Conservation (phyloP, 108 stramenopile genomes). For the Stephanodiscus triporus region DNA sequence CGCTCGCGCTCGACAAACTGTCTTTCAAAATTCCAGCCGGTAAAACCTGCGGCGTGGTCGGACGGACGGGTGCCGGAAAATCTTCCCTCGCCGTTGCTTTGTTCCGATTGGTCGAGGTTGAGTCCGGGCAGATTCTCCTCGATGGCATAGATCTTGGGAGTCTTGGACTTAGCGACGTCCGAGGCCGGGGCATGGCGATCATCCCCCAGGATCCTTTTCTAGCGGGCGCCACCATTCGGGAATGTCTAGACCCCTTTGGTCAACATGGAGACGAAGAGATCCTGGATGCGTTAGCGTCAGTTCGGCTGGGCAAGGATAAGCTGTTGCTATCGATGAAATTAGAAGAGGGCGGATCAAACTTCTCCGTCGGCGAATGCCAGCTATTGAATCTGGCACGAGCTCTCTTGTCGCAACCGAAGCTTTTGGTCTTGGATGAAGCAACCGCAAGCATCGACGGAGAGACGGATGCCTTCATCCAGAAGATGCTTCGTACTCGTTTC, state of each 20-base stretch:
- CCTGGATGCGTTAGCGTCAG: constrained; percentile 69
- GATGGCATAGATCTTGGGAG: constrained; percentile 83
- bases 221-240: constrained; percentile 87
- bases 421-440: constrained; percentile 83
- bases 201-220: constrained; percentile 98
- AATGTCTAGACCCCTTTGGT: constrained; percentile 92
- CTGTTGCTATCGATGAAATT: constrained; percentile 44
- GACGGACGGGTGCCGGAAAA: constrained; percentile 80
- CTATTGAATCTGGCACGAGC: constrained; percentile 90
- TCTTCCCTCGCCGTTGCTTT: constrained; percentile 70
- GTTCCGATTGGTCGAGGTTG: constrained; percentile 84
- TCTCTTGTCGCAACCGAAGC: constrained; percentile 71
- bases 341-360: constrained; percentile 91
- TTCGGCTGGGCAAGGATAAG: constrained; percentile 31
- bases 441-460: constrained; percentile 63
- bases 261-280: constrained; percentile 71
- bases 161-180: constrained; percentile 73
- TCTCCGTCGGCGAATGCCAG: constrained; percentile 91
- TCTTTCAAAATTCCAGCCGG: constrained; percentile 70
- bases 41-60: constrained; percentile 73
- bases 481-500: constrained; percentile 84
- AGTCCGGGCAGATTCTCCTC: constrained; percentile 75
- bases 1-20: constrained; percentile 70
- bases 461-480: constrained; percentile 88
- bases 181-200: constrained; percentile 84